Evolutionary conservation across 768 basidiomycete genomes (phyloP).

Genomic region (Tricholoma sp.): DNA sequence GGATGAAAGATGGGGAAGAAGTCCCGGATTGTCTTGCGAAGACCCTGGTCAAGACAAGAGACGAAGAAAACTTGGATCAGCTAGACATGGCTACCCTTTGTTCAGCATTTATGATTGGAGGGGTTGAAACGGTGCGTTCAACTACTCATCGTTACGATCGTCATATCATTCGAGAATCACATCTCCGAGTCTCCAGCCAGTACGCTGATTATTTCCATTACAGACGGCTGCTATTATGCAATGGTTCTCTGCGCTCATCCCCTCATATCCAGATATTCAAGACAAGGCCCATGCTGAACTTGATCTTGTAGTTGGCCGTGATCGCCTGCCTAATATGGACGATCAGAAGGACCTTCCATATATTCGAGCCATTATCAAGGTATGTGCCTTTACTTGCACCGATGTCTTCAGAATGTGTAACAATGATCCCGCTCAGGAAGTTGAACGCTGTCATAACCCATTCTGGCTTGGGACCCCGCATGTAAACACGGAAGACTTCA

Average conservation of each 20-base stretch:
- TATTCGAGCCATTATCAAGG: slow-evolving; percentile 14
- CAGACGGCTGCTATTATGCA: slow-evolving; percentile 10
- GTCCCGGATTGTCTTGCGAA: slow-evolving; percentile 42
- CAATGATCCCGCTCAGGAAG: not conserved
- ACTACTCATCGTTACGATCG: too few species aligned
- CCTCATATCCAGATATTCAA: slow-evolving; percentile 14
- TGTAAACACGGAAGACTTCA: slow-evolving; percentile 3
- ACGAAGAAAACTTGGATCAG: slow-evolving; percentile 30
- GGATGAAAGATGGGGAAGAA: slow-evolving; percentile 29
- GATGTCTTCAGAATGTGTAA: not conserved
- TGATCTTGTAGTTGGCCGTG: slow-evolving; percentile 15
- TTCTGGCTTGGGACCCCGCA: slow-evolving; percentile 5
- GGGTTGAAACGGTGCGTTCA: slow-evolving; percentile 43
- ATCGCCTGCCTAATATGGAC: slow-evolving; percentile 14
- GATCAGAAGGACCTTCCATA: slow-evolving; percentile 15
- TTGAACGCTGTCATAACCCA: slow-evolving; percentile 2
- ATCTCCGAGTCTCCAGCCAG: too few species aligned
- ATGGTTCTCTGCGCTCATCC: slow-evolving; percentile 15
- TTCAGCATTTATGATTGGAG: slow-evolving; percentile 39
- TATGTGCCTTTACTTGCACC: not conserved
- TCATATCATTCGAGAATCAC: too few species aligned
- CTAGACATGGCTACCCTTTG: slow-evolving; percentile 37
- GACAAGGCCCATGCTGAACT: slow-evolving; percentile 17
- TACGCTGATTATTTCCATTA: too few species aligned
- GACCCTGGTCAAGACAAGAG: slow-evolving; percentile 27